A percentile compares a stretch with the other conserved stretches of the same genome.
Conservation (phyloP, 345 rosid genomes). For the Acer yangbiense region DNA sequence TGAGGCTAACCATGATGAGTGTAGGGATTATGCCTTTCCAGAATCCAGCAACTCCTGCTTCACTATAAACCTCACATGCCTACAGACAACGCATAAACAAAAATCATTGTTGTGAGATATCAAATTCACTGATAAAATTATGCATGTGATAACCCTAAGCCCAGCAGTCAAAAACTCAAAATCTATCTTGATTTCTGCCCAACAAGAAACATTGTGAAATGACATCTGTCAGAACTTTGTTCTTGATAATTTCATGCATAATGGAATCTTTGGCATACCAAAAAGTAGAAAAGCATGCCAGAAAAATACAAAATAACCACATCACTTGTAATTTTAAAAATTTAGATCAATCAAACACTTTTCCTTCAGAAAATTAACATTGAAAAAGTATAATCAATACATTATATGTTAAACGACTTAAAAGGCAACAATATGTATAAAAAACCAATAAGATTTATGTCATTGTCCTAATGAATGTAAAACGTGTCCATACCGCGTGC, state of each 20-base stretch:
- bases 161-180: not conserved
- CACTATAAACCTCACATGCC: conserved; percentile 59
- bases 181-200: not conserved
- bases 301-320: not conserved
- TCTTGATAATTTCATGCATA: not conserved
- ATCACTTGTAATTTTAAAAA: not conserved
- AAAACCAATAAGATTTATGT: conserved; percentile 8
- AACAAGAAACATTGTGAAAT: not conserved
- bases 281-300: not conserved
- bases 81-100: conserved; percentile 17
- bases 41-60: conserved; percentile 65
- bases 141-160: not conserved
- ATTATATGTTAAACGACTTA: not conserved
- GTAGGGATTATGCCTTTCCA: conserved; percentile 82
- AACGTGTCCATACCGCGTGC: conserved; percentile 43
- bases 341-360: not conserved
- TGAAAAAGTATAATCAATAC: not conserved
- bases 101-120: not conserved
- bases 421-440: not conserved
- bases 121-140: not conserved
- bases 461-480: not conserved
- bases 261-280: not conserved
- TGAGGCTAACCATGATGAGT: conserved; percentile 60
- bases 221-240: not conserved
- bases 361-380: not conserved